Percentiles rank a stretch among this genome's conserved stretches.
phyloP scores from a whole-genome alignment of 1,284 basidiomycete genomes.

The Boletus smithii region DNA sequence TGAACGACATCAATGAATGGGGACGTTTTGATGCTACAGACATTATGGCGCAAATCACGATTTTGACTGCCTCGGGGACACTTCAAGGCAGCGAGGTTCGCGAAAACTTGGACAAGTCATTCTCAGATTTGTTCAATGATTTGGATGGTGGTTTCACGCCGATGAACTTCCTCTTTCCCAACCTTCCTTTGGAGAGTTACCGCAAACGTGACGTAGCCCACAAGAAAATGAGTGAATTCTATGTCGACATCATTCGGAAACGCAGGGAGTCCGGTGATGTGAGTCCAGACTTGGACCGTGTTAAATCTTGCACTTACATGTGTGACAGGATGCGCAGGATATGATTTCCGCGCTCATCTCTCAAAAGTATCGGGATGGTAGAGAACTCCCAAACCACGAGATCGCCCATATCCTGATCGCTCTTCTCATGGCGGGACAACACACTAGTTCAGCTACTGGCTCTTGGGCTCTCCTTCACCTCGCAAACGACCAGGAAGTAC shows the following conservation, averaged over 20 bases:
- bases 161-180: conserved; percentile 93
- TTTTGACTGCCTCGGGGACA: conserved; percentile 90
- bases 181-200: conserved; percentile 89
- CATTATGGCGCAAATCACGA: conserved; percentile 88
- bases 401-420: conserved; percentile 98
- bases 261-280: conserved; percentile 57
- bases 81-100: conserved; percentile 93
- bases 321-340: conserved; percentile 71
- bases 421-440: conserved; percentile 96
- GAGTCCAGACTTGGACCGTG: conserved; percentile 6
- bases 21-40: conserved; percentile 72
- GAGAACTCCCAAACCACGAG: conserved; percentile 79
- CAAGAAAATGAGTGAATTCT: conserved; percentile 92
- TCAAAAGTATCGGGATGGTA: conserved; percentile 86
- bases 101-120: conserved; percentile 73
- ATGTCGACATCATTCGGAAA: conserved; percentile 82
- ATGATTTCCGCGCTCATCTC: conserved; percentile 90
- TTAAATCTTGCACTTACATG: conserved; percentile 4
- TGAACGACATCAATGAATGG: conserved; percentile 66
- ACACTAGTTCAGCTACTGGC: conserved; percentile 90
- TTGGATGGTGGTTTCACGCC: conserved; percentile 93
- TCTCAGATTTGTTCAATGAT: conserved; percentile 85
- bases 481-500: conserved; percentile 75
- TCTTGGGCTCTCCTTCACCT: conserved; percentile 93
- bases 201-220: conserved; percentile 86